Percentiles rank a stretch among this genome's conserved stretches.
phyloP scores from a whole-genome alignment of 2,329 filamentous ascomycete species.

The Cladosporium velox region DNA sequence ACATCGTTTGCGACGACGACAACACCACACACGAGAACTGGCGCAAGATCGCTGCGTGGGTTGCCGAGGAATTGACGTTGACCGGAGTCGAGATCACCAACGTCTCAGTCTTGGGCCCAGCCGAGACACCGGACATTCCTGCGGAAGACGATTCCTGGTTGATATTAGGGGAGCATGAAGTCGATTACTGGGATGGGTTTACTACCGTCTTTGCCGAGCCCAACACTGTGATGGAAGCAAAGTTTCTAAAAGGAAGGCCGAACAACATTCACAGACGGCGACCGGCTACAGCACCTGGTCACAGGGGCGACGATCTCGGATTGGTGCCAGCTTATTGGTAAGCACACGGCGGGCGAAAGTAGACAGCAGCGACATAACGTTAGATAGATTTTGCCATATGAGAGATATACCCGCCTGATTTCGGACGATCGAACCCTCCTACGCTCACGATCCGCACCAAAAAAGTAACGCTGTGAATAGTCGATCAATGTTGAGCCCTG shows the following conservation, averaged over 20 bases:
- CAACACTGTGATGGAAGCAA: background rate
- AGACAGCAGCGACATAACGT: background rate
- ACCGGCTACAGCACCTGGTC: background rate
- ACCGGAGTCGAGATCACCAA: constrained; percentile 4
- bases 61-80: background rate
- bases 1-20: background rate
- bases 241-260: background rate
- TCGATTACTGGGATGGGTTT: background rate
- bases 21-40: background rate
- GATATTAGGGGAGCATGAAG: background rate
- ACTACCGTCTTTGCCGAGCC: background rate
- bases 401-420: background rate
- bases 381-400: background rate
- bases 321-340: constrained; percentile 12
- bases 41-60: background rate
- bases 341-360: background rate
- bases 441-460: background rate
- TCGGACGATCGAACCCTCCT: background rate
- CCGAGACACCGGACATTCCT: background rate
- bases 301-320: constrained; percentile 9
- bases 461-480: too few relatives aligned
- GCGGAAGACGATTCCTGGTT: background rate
- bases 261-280: constrained; percentile 12
- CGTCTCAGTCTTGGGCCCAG: background rate
- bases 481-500: background rate